Percentiles rank a stretch among this genome's conserved stretches.
Evolutionary conservation across 1,284 basidiomycete species (phyloP).

Genomic region (Meripilus lineatus): DNA sequence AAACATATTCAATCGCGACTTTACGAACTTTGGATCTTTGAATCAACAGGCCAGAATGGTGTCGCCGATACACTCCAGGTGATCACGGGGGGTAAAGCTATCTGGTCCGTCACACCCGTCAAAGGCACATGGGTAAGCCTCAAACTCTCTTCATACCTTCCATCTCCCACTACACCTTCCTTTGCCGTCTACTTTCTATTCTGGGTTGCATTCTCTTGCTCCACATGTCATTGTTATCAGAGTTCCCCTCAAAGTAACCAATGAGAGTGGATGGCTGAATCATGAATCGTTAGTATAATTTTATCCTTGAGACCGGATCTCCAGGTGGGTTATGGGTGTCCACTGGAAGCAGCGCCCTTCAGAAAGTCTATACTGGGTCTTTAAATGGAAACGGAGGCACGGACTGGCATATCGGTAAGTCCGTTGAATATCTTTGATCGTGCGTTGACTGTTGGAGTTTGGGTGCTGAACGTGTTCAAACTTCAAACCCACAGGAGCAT

Average conservation of each 20-base stretch:
- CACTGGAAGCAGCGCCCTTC: conserved; percentile 18
- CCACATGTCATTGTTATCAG: too few relatives aligned
- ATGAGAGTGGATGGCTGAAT: background rate
- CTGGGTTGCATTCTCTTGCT: too few relatives aligned
- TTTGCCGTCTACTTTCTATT: too few relatives aligned
- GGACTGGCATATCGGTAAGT: conserved; percentile 23
- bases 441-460: background rate
- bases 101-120: conserved; percentile 22
- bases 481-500: conserved; percentile 13
- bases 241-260: background rate
- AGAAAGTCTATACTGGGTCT: conserved; percentile 22
- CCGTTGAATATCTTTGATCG: background rate
- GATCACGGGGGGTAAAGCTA: conserved; percentile 22
- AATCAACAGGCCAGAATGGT: conserved; percentile 18
- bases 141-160: background rate
- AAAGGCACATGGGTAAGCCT: conserved; percentile 22
- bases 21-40: background rate
- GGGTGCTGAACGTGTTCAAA: background rate
- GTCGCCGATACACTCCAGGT: conserved; percentile 22
- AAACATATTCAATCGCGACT: background rate
- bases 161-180: background rate
- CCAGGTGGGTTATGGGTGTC: conserved; percentile 26
- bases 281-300: conserved; percentile 19
- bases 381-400: conserved; percentile 23
- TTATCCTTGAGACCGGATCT: conserved; percentile 21